Evolutionary conservation across 108 stramenopile species (phyloP).

Genomic region (Skeletonema marinoi): DNA sequence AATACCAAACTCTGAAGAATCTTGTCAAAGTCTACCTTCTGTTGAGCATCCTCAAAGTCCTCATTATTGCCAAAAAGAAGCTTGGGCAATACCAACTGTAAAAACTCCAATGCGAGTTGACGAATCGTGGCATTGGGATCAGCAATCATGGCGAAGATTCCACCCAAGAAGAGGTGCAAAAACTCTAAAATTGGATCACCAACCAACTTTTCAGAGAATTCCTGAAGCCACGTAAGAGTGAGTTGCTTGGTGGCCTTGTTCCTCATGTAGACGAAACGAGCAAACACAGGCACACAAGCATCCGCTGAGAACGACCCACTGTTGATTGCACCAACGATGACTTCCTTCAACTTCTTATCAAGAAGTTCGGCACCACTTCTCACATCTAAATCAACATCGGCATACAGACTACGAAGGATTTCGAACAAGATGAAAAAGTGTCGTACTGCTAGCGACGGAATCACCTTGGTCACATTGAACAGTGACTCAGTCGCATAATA

Average conservation of each 20-base stretch:
- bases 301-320: slow-evolving; percentile 78
- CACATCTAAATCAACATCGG: slow-evolving; percentile 85
- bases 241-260: slow-evolving; percentile 89
- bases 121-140: slow-evolving; percentile 81
- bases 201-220: slow-evolving; percentile 77
- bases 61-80: slow-evolving; percentile 66
- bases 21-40: slow-evolving; percentile 86
- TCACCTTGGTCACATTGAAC: slow-evolving; percentile 88
- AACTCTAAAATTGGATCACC: slow-evolving; percentile 87
- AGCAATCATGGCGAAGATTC: slow-evolving; percentile 88
- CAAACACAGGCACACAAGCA: slow-evolving; percentile 87
- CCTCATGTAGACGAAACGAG: slow-evolving; percentile 84
- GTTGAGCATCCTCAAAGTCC: slow-evolving; percentile 70
- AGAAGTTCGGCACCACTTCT: slow-evolving; percentile 78
- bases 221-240: slow-evolving; percentile 85
- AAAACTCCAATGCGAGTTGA: slow-evolving; percentile 82
- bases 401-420: slow-evolving; percentile 77
- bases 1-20: slow-evolving; percentile 81
- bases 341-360: slow-evolving; percentile 84
- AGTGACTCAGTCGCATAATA: slow-evolving; percentile 89
- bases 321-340: slow-evolving; percentile 85
- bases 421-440: slow-evolving; percentile 92
- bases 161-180: slow-evolving; percentile 80
- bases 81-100: slow-evolving; percentile 85
- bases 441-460: slow-evolving; percentile 76